Evolutionary conservation across 2,329 filamentous ascomycete genomes (phyloP), one percentile per base, ranked within the genome.

Genomic region (Fusarium drepaniforme): DNA sequence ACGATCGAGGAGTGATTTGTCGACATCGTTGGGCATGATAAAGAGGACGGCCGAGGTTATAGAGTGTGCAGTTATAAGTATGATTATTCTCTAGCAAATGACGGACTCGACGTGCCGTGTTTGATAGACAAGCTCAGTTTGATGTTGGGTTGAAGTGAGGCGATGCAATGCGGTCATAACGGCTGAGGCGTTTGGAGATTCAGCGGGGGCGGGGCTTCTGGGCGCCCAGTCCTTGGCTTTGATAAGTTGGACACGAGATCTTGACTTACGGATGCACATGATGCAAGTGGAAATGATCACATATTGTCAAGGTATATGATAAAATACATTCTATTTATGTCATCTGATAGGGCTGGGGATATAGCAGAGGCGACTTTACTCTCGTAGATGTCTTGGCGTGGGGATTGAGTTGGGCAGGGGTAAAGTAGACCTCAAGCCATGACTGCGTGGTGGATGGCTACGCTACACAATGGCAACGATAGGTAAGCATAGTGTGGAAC

Each of bases 1-100:
- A 35, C 89, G 86, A 67, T 88, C 86, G 25, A 90, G 81, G 28
- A 91, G 82, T 23, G 85, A 86, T 70, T 82, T 85, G 74, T 90
- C 88, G 35, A 83, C 65, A 38, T 82, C 79, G 69, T 82, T 77
- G 8, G 81, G 77, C 83, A 84, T 84, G 37, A 0, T 23, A 38
- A 25, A 5, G 7, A 12, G 1, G 33, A 1, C 13, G 9, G 1
- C 1, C 6, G 21, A 28, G 1, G 1, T n/a, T 38, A 16, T 5
- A 11, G 56, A 38, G 56, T 13, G 12, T 16, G 23, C 25, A 8
- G 4, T 1, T 38, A 11, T 18, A n/a, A 58, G 18, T n/a, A 18
- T 7, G 28, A 12, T 8, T 21, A 30, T 21, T 12, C 6, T 3
- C 28, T 53, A 30, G 13, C 8, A 53, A 12, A 33, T 33, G 18